Conservation (phyloP, 352 stramenopile species). For the Globisporangium recalcitrans region DNA sequence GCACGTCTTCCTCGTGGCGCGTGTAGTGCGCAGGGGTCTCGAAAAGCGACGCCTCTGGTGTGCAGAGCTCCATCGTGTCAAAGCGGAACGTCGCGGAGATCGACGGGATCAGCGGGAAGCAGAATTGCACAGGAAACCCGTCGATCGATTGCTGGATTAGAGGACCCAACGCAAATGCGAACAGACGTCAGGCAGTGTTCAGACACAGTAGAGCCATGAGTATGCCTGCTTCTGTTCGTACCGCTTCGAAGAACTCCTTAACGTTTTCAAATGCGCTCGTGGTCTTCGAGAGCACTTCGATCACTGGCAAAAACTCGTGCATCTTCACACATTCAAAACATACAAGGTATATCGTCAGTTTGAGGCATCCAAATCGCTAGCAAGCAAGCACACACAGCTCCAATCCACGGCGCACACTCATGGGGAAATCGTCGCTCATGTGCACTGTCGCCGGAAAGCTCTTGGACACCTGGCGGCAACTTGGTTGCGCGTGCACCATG, state of each 20-base stretch:
- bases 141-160: constrained; percentile 31
- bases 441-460: constrained; percentile 51
- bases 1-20: constrained; percentile 32
- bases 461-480: constrained; percentile 44
- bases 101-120: constrained; percentile 58
- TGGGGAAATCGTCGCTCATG: constrained; percentile 52
- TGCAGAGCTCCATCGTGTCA: constrained; percentile 36
- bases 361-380: background rate
- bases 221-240: constrained; percentile 21
- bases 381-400: background rate
- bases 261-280: constrained; percentile 59
- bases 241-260: constrained; percentile 52
- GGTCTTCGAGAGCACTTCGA: constrained; percentile 66
- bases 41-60: constrained; percentile 28
- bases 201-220: too few relatives aligned
- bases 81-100: constrained; percentile 61
- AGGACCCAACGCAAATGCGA: background rate
- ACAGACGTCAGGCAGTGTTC: too few relatives aligned
- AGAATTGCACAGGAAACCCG: constrained; percentile 70
- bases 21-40: constrained; percentile 30
- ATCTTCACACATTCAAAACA: constrained; percentile 23
- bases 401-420: constrained; percentile 32
- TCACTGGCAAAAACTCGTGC: constrained; percentile 51
- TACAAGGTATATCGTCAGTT: background rate
- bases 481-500: constrained; percentile 48